These are phyloP conservation scores for Penicillium soppii DNA, from an alignment of 495 filamentous ascomycete species.

Conservation along the genomic window DNA sequence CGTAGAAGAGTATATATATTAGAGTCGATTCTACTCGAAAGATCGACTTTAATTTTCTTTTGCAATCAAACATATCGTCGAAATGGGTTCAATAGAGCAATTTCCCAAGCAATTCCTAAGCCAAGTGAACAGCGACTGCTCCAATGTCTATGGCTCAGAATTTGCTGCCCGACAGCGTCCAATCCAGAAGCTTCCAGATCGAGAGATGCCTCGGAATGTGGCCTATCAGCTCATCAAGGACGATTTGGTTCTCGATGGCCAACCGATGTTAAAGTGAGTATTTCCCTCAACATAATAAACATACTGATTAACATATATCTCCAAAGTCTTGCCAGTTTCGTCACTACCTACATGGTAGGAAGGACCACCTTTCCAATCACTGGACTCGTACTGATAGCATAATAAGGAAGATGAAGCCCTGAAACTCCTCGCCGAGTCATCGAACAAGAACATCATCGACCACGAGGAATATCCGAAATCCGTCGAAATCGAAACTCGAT, in stretches of 20 bases:
- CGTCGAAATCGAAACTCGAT: slow-evolving; percentile 85
- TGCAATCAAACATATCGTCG: neutral
- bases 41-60: neutral
- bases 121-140: neutral
- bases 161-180: slow-evolving; percentile 15
- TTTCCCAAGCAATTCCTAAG: neutral
- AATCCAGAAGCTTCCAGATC: slow-evolving; percentile 5
- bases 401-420: slow-evolving; percentile 89
- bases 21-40: neutral
- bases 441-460: slow-evolving; percentile 89
- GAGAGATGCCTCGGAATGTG: slow-evolving; percentile 16
- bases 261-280: slow-evolving; percentile 14
- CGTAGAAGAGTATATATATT: neutral
- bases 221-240: slow-evolving; percentile 18
- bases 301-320: neutral
- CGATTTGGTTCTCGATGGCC: slow-evolving; percentile 13
- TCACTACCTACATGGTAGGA: slow-evolving; percentile 25
- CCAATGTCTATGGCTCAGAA: slow-evolving; percentile 16
- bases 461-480: slow-evolving; percentile 87
- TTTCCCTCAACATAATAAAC: neutral
- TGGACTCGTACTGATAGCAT: no score
- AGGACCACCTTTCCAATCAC: no score
- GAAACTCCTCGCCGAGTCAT: slow-evolving; percentile 81
- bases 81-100: slow-evolving; percentile 4
- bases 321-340: slow-evolving; percentile 22